phyloP scores from a whole-genome alignment of 2,329 filamentous ascomycete genomes.

The Colletotrichum cereale region DNA sequence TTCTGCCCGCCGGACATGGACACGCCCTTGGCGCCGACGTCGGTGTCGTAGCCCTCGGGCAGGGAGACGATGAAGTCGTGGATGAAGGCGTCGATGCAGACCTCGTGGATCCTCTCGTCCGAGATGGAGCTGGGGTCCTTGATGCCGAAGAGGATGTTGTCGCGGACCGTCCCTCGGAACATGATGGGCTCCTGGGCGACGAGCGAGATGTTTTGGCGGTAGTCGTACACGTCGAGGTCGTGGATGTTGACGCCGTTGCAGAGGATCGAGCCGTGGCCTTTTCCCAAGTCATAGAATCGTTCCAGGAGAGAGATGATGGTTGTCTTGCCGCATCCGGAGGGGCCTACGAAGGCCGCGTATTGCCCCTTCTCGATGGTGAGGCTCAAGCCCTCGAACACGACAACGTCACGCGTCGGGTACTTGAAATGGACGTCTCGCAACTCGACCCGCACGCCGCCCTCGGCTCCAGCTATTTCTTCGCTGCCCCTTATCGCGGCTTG shows the following conservation, averaged over 20 bases:
- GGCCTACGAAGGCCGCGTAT: constrained; percentile 60
- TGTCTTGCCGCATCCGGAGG: constrained; percentile 63
- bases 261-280: constrained; percentile 59
- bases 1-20: constrained; percentile 67
- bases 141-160: constrained; percentile 61
- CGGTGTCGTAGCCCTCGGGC: constrained; percentile 62
- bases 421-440: constrained; percentile 43
- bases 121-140: constrained; percentile 51
- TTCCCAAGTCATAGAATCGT: constrained; percentile 64
- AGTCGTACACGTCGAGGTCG: constrained; percentile 53
- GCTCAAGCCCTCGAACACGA: constrained; percentile 44
- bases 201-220: constrained; percentile 59
- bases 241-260: constrained; percentile 51
- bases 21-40: constrained; percentile 68
- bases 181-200: constrained; percentile 66
- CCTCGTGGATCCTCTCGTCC: constrained; percentile 45
- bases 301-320: constrained; percentile 67
- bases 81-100: constrained; percentile 61
- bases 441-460: constrained; percentile 41
- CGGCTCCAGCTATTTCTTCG: constrained; percentile 43
- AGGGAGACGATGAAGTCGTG: constrained; percentile 67
- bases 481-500: constrained; percentile 45
- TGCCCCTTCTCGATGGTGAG: constrained; percentile 53
- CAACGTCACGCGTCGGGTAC: constrained; percentile 43
- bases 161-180: constrained; percentile 62